These are phyloP conservation scores for Pichia sp. DNA, from an alignment of 1,139 yeast genomes.

Conservation along the genomic window DNA sequence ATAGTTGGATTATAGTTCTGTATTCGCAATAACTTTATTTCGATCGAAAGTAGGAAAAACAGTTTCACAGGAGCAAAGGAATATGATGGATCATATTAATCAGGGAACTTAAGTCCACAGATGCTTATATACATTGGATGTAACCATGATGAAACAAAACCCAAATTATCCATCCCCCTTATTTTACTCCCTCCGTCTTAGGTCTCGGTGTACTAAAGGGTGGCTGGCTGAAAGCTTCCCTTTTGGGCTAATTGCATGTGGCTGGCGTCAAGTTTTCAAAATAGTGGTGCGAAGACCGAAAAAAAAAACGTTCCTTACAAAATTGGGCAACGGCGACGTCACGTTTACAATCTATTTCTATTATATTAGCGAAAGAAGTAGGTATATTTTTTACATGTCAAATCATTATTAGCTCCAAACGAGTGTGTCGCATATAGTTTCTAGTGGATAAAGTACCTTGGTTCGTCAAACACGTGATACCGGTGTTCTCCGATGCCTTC, in stretches of 20 bases:
- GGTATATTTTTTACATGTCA: background rate
- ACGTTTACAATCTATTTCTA: background rate
- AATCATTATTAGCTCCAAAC: background rate
- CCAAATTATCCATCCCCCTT: too few relatives aligned
- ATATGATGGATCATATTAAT: background rate
- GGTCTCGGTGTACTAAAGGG: background rate
- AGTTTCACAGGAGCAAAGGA: background rate
- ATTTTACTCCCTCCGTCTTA: background rate
- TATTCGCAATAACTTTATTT: background rate
- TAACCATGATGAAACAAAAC: background rate
- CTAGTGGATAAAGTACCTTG: constrained; percentile 54
- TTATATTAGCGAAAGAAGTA: background rate
- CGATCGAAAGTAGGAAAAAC: too few relatives aligned
- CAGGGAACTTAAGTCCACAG: background rate
- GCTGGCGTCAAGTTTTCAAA: constrained; percentile 8
- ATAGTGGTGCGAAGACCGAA: background rate
- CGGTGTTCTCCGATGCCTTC: constrained; percentile 92
- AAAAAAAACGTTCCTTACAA: background rate
- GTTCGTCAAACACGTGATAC: constrained; percentile 91
- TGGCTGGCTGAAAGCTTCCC: constrained; percentile 15
- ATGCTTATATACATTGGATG: background rate
- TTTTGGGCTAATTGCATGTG: constrained; percentile 5
- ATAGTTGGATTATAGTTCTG: background rate
- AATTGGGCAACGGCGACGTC: background rate
- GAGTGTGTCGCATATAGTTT: background rate